Base-by-base conservation (phyloP, 352 stramenopile genomes). In the Phytophthora sp. region DNA sequence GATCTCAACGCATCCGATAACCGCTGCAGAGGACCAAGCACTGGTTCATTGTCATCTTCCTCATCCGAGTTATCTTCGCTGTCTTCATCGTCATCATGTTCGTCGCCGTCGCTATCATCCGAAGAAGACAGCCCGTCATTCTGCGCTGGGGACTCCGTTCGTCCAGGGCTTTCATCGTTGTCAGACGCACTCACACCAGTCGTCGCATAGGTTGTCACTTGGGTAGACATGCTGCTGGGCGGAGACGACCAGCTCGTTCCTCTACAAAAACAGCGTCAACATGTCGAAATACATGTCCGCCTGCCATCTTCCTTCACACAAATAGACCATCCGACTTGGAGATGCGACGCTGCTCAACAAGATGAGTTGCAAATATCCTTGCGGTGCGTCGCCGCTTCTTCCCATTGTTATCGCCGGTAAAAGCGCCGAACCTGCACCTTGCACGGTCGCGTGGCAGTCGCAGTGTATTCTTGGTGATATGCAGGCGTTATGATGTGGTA, bases 1-100 rank as follows among this genome's bases (percentile, higher is more conserved):
- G 41, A n/a, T 20, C 57, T 64, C 3, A 84, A 33, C 7, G 61
- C 57, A 24, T 69, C 75, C 7, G 54, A 64, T 18, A 83, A 18
- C 0, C 69, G 57, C 5, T 67, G 49, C 24, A 77, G 45, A 15
- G 65, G 60, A 52, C 63, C 41, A 66, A 72, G 29, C 24, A 27
- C 36, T 8, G 39, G 54, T 42, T 63, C 31, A 36, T 59, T 42
- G 21, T 67, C 39, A 12, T 58, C 36, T 33, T 80, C 65, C 46
- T 82, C 72, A 62, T 78, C 61, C 13, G 69, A 74, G 16, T 77
- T 67, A 2, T 76, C 57, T 20, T 77, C 71, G 53, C 57, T 72
- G 49, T 75, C 60, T 36, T 86, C 71, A 39, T 56, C 63, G 53
- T 82, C 61, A 35, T 64, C 64, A 26, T 70, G 56, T 8, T 83